Conservation (phyloP, 192 early-diverging fungal genomes). For the Umbelopsis sp. region DNA sequence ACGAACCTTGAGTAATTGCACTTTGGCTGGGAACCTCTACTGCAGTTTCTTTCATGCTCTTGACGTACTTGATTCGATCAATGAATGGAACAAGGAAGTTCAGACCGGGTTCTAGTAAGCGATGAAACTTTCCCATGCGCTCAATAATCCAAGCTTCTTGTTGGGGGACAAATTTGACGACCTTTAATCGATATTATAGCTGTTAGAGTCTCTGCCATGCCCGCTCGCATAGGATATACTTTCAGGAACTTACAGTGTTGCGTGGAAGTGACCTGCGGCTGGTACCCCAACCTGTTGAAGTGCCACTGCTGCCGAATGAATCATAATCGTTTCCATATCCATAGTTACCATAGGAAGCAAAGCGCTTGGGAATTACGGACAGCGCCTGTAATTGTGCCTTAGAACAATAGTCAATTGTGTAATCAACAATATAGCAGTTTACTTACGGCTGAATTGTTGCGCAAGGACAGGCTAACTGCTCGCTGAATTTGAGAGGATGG, state of each 20-base stretch:
- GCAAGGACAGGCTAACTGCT: not conserved
- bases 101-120: slow-evolving; percentile 89
- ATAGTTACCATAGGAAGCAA: slow-evolving; percentile 32
- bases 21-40: slow-evolving; percentile 89
- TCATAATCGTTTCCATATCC: slow-evolving; percentile 36
- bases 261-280: slow-evolving; percentile 46
- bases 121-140: slow-evolving; percentile 87
- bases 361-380: slow-evolving; percentile 15
- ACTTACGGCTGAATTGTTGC: not conserved
- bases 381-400: slow-evolving; percentile 12
- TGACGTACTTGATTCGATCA: slow-evolving; percentile 90
- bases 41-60: slow-evolving; percentile 93
- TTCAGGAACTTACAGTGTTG: slow-evolving; percentile 45
- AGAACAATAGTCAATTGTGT: not conserved
- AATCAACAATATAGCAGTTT: no score
- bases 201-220: not conserved
- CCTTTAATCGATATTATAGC: slow-evolving; percentile 30
- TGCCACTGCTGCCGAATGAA: slow-evolving; percentile 36
- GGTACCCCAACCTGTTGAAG: slow-evolving; percentile 34
- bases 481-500: not conserved
- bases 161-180: slow-evolving; percentile 97
- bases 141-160: slow-evolving; percentile 98
- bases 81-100: slow-evolving; percentile 88
- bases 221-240: not conserved
- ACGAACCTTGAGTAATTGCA: slow-evolving; percentile 84